phyloP scores from a whole-genome alignment of 2,329 filamentous ascomycete species.

The Trichoderma sp. region DNA sequence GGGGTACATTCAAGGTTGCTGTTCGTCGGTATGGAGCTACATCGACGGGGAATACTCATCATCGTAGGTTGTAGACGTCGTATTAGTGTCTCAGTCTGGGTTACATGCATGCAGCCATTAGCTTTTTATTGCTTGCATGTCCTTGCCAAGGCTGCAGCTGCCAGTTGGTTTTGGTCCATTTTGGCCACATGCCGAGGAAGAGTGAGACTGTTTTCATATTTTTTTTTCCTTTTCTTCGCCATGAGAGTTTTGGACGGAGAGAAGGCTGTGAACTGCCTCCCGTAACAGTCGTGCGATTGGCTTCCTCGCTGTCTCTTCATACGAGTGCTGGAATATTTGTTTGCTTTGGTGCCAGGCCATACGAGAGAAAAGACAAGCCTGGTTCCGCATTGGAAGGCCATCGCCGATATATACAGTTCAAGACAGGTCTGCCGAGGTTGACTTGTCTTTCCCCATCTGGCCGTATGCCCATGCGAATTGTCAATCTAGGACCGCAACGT shows the following conservation, averaged over 20 bases:
- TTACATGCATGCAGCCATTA: conserved; percentile 22
- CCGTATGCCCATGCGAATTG: no score
- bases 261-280: no score
- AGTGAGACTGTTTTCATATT: neutral
- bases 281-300: no score
- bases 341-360: no score
- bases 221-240: neutral
- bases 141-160: neutral
- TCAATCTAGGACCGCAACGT: neutral
- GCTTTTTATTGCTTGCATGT: conserved; percentile 8
- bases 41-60: neutral
- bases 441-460: no score
- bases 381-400: no score
- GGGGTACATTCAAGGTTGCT: neutral
- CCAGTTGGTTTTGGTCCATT: neutral
- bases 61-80: neutral
- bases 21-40: neutral
- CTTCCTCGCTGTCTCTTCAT: no score
- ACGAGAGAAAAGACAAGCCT: no score
- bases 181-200: neutral
- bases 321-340: no score
- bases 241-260: neutral
- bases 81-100: conserved; percentile 2
- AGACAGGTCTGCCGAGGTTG: no score
- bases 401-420: no score